A percentile compares a stretch with the other conserved stretches of the same genome.
Evolutionary conservation across 2,329 filamentous ascomycete genomes (phyloP).

Genomic region (Pyricularia grisea): DNA sequence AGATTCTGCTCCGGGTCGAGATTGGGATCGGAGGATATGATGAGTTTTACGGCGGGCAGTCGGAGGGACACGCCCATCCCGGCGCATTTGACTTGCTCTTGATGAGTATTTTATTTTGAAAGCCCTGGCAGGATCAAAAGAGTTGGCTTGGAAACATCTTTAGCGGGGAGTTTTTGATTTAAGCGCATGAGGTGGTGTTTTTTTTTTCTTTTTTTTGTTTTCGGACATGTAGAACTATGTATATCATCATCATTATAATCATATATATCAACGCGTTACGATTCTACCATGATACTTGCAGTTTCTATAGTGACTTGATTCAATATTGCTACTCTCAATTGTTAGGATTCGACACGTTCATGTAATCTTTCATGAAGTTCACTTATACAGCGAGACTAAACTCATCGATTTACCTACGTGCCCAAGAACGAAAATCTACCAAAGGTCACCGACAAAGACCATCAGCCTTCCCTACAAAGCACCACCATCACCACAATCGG

Average conservation of each 20-base stretch:
- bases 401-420: too few relatives aligned
- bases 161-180: background rate
- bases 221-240: background rate
- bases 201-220: background rate
- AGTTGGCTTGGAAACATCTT: background rate
- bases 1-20: background rate
- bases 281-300: background rate
- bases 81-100: background rate
- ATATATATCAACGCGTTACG: background rate
- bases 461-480: too few relatives aligned
- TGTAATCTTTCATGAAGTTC: too few relatives aligned
- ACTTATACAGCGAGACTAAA: too few relatives aligned
- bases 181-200: background rate
- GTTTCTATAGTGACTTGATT: too few relatives aligned
- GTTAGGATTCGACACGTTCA: too few relatives aligned
- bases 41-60: constrained; percentile 13
- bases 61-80: constrained; percentile 18
- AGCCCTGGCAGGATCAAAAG: background rate
- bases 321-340: too few relatives aligned
- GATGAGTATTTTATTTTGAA: background rate
- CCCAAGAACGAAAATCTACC: too few relatives aligned
- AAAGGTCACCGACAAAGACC: too few relatives aligned
- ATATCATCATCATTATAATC: background rate
- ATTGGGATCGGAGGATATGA: constrained; percentile 15
- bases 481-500: too few relatives aligned